Percentiles rank a stretch among this genome's conserved stretches.
Evolutionary conservation across 2,329 filamentous ascomycete species (phyloP).

Genomic region (Aspergillus hortae): DNA sequence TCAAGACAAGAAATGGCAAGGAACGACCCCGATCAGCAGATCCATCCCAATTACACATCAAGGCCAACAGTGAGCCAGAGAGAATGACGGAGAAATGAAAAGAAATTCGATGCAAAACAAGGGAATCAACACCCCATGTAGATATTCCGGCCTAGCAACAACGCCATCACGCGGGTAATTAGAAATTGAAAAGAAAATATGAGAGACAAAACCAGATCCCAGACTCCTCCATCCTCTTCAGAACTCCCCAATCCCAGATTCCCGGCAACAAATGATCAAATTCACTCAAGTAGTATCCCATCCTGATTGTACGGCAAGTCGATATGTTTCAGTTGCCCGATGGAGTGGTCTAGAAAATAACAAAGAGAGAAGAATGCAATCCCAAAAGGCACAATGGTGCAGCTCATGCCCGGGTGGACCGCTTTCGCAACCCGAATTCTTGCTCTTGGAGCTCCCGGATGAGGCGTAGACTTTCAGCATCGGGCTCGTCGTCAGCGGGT

Average conservation of each 20-base stretch:
- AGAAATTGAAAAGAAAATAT: not conserved
- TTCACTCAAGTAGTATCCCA: not conserved
- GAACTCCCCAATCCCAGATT: slow-evolving; percentile 16
- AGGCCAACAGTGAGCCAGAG: not conserved
- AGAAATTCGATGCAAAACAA: not conserved
- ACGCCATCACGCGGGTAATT: not conserved
- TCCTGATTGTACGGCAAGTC: not conserved
- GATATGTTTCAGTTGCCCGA: slow-evolving; percentile 6
- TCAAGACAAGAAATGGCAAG: not conserved
- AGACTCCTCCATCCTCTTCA: slow-evolving; percentile 11
- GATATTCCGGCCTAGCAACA: slow-evolving; percentile 2
- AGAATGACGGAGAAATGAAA: not conserved
- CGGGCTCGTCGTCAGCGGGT: slow-evolving; percentile 29
- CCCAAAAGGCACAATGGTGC: slow-evolving; percentile 4
- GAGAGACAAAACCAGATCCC: slow-evolving; percentile 4
- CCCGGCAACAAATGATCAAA: slow-evolving; percentile 8
- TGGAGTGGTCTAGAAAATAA: slow-evolving; percentile 12
- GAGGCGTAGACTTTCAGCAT: slow-evolving; percentile 42
- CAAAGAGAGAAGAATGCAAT: slow-evolving; percentile 10
- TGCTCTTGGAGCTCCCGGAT: slow-evolving; percentile 46
- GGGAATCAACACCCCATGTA: not conserved
- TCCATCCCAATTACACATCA: not conserved
- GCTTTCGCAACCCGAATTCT: slow-evolving; percentile 43
- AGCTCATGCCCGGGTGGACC: slow-evolving; percentile 19
- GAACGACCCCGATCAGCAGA: not conserved